phyloP scores from a whole-genome alignment of 352 stramenopile genomes.

The Thraustotheca clavata region DNA sequence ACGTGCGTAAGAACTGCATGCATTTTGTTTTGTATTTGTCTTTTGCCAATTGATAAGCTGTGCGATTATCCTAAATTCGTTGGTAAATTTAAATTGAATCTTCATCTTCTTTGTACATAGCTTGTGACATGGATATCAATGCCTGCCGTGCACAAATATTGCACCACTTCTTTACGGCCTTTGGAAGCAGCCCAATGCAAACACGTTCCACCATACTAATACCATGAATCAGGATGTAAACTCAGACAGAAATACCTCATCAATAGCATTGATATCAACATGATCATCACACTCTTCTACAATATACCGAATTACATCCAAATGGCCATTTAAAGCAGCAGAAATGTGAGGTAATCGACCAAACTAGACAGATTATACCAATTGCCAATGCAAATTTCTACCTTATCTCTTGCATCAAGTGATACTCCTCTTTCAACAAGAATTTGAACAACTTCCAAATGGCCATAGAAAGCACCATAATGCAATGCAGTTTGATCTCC shows the following conservation, averaged over 20 bases:
- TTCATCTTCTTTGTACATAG: conserved; percentile 49
- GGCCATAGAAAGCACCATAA: conserved; percentile 81
- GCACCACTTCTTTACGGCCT: conserved; percentile 76
- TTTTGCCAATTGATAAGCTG: conserved; percentile 79
- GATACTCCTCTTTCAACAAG: conserved; percentile 74
- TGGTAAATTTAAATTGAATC: neutral
- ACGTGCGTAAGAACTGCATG: conserved; percentile 79
- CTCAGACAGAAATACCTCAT: conserved; percentile 40
- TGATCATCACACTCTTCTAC: conserved; percentile 69
- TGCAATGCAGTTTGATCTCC: conserved; percentile 78
- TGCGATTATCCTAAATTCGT: conserved; percentile 70
- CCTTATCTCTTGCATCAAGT: conserved; percentile 72
- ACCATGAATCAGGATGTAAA: neutral
- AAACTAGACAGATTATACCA: conserved; percentile 29
- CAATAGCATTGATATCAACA: conserved; percentile 83
- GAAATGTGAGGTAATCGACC: conserved; percentile 71
- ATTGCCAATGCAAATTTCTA: conserved; percentile 4
- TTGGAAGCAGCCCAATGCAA: conserved; percentile 80
- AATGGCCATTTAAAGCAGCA: conserved; percentile 75
- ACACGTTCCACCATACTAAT: conserved; percentile 72
- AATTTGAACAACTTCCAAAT: conserved; percentile 78
- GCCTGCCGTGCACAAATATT: conserved; percentile 83
- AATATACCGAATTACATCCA: conserved; percentile 77
- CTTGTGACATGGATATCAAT: conserved; percentile 85
- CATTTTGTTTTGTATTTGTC: conserved; percentile 85